Evolutionary conservation across 2,329 filamentous ascomycete species (phyloP).

Genomic region (Hymenoscyphus salicellus): DNA sequence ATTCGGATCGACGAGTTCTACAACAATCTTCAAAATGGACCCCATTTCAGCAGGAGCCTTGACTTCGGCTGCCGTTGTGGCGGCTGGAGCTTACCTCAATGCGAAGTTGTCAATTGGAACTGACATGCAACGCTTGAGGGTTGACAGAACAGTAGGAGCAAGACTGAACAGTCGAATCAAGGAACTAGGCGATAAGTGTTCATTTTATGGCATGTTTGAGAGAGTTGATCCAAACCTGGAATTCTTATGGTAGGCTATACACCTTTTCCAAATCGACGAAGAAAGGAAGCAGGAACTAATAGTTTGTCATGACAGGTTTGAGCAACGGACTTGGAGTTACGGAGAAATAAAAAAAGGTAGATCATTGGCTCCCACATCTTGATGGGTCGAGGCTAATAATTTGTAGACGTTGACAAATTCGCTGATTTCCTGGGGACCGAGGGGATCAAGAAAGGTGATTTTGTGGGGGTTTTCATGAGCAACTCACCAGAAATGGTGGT

Average conservation of each 20-base stretch:
- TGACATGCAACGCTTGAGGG: constrained; percentile 38
- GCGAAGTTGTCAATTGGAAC: constrained; percentile 42
- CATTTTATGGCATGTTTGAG: constrained; percentile 44
- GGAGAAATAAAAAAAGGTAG: constrained; percentile 42
- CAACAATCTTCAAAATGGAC: constrained; percentile 19
- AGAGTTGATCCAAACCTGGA: constrained; percentile 40
- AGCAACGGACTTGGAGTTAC: constrained; percentile 47
- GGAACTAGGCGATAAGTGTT: constrained; percentile 40
- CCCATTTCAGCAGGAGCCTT: constrained; percentile 14
- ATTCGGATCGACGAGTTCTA: neutral
- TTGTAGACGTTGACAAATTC: constrained; percentile 43
- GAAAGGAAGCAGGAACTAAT: neutral
- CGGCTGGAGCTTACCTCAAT: constrained; percentile 42
- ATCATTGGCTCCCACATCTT: neutral
- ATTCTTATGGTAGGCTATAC: constrained; percentile 38
- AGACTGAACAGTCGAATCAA: constrained; percentile 38
- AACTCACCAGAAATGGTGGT: constrained; percentile 51
- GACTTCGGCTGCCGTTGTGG: constrained; percentile 28
- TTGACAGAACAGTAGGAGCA: constrained; percentile 37
- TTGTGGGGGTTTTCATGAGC: constrained; percentile 45
- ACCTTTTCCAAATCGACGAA: neutral
- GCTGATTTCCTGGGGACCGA: constrained; percentile 41
- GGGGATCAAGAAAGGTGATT: constrained; percentile 40
- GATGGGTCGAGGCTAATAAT: constrained; percentile 2
- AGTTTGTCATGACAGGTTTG: constrained; percentile 34